These are phyloP conservation scores for Sclerotinia spermophila DNA, from an alignment of 2,329 filamentous ascomycete species.

Conservation along the genomic window DNA sequence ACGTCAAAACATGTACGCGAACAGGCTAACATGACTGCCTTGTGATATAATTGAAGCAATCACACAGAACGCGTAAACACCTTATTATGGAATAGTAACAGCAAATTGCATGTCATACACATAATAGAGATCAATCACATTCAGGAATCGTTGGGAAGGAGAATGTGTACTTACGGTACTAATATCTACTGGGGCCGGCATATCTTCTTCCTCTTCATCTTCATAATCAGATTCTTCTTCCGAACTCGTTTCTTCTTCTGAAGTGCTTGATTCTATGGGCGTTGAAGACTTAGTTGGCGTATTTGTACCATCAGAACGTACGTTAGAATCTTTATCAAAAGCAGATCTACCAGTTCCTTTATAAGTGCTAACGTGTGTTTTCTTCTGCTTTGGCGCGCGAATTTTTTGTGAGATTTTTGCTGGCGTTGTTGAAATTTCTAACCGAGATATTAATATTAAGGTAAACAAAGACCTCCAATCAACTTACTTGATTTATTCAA, in stretches of 20 bases:
- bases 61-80: neutral
- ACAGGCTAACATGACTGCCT: neutral
- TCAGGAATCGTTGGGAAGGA: neutral
- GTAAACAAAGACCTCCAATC: constrained; percentile 7
- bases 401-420: constrained; percentile 29
- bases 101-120: neutral
- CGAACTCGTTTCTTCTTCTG: constrained; percentile 35
- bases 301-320: constrained; percentile 26
- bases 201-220: constrained; percentile 33
- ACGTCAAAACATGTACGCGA: neutral
- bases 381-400: constrained; percentile 28
- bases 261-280: constrained; percentile 34
- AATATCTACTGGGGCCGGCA: constrained; percentile 29
- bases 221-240: constrained; percentile 38
- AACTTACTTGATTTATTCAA: constrained; percentile 34
- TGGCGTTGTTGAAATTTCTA: constrained; percentile 27
- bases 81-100: neutral
- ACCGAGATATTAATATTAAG: constrained; percentile 11
- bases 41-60: neutral
- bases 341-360: constrained; percentile 32
- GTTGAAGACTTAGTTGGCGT: constrained; percentile 24
- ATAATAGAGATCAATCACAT: neutral
- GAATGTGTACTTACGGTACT: constrained; percentile 31
- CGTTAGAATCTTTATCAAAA: constrained; percentile 23
- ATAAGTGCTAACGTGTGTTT: constrained; percentile 27